Conservation (phyloP, 495 filamentous ascomycete species). For the Penicillium argentinense region DNA sequence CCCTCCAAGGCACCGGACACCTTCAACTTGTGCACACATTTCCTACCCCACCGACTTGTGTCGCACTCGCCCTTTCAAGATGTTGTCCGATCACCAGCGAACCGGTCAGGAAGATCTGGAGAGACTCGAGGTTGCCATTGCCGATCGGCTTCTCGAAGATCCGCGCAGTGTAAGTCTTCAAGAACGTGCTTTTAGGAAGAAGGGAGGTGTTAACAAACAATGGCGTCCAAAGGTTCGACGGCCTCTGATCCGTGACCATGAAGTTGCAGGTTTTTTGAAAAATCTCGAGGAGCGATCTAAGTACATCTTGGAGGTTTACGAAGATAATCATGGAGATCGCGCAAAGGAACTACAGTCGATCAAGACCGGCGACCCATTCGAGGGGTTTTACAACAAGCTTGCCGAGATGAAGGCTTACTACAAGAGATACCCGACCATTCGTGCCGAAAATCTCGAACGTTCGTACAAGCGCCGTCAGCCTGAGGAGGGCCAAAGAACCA, state of each 20-base stretch:
- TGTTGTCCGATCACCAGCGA: conserved; percentile 90
- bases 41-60: background rate
- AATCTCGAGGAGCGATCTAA: conserved; percentile 84
- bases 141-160: conserved; percentile 83
- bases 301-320: conserved; percentile 80
- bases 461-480: conserved; percentile 78
- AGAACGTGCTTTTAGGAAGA: background rate
- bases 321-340: conserved; percentile 67
- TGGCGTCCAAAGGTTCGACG: conserved; percentile 70
- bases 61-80: conserved; percentile 31
- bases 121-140: conserved; percentile 88
- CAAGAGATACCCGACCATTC: conserved; percentile 88
- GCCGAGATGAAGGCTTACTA: conserved; percentile 81
- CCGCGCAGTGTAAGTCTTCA: conserved; percentile 76
- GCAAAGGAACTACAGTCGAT: conserved; percentile 81
- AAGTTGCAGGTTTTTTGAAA: conserved; percentile 80
- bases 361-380: conserved; percentile 83
- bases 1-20: background rate
- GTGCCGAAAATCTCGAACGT: conserved; percentile 89
- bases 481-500: conserved; percentile 60
- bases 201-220: conserved; percentile 26
- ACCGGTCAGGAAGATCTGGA: conserved; percentile 95
- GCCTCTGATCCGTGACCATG: conserved; percentile 82
- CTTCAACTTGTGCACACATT: background rate
- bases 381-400: conserved; percentile 88